A percentile compares a stretch with the other conserved stretches of the same genome.
Conservation (phyloP, 192 early-diverging fungal genomes). For the Linnemannia hyalina region DNA sequence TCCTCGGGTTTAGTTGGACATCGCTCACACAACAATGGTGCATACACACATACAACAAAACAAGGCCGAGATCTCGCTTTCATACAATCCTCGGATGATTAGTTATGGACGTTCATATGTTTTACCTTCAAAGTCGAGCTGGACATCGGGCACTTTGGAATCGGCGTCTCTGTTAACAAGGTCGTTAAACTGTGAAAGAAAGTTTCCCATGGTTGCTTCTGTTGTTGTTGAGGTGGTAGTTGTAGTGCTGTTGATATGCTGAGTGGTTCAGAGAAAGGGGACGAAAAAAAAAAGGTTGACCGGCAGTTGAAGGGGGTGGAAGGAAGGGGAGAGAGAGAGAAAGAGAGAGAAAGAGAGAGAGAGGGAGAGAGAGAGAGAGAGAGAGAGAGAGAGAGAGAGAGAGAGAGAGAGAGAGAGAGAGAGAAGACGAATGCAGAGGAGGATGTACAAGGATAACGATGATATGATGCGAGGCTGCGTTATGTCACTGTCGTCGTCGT, state of each 20-base stretch:
- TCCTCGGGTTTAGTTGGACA: not conserved
- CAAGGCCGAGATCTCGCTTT: not conserved
- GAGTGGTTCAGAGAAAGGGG: not conserved
- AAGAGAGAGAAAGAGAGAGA: not conserved
- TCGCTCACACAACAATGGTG: not conserved
- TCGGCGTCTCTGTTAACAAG: constrained; percentile 54
- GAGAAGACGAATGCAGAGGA: not conserved
- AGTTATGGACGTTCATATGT: not conserved
- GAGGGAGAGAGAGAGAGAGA: not conserved
- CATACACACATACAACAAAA: not conserved
- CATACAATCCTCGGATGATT: not conserved
- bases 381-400: not conserved
- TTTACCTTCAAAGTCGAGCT: constrained; percentile 73
- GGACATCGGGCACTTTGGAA: constrained; percentile 67
- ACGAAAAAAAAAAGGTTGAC: not conserved
- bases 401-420: constrained; percentile 1
- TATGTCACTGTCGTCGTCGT: not conserved
- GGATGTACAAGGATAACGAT: not conserved
- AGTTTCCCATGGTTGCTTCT: constrained; percentile 58
- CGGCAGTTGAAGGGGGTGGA: not conserved
- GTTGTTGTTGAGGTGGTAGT: not conserved
- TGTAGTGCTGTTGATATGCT: not conserved
- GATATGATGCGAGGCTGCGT: not conserved
- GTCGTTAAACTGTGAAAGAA: constrained; percentile 64
- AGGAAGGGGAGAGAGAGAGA: not conserved